A percentile compares a stretch with the other conserved stretches of the same genome.
These are phyloP conservation scores for Striga asiatica DNA, from an alignment of 257 asterid genomes.

Conservation along the genomic window DNA sequence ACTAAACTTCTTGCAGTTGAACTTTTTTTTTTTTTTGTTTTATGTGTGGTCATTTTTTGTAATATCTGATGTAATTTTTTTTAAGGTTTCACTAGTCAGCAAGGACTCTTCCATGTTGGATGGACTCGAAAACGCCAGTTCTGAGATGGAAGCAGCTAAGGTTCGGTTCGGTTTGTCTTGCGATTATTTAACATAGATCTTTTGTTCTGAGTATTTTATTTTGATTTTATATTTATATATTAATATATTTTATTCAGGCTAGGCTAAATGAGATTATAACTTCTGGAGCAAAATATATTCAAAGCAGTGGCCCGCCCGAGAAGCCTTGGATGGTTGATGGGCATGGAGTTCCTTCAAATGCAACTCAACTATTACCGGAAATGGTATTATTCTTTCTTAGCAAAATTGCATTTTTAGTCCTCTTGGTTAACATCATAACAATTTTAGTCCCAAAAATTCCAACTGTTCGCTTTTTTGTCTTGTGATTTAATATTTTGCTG, in stretches of 20 bases:
- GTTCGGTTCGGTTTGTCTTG: constrained; percentile 33
- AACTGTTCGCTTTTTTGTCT: too few relatives aligned
- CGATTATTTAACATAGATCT: too few relatives aligned
- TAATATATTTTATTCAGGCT: constrained; percentile 37
- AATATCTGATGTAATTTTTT: neutral
- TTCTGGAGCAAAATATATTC: constrained; percentile 30
- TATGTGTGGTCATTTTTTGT: neutral
- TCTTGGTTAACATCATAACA: too few relatives aligned
- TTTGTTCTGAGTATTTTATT: too few relatives aligned
- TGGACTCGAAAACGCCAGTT: constrained; percentile 91
- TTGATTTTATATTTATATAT: neutral
- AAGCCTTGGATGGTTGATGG: constrained; percentile 96
- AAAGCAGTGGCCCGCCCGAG: constrained; percentile 30
- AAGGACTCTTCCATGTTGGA: constrained; percentile 98
- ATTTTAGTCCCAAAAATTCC: too few relatives aligned
- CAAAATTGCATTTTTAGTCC: too few relatives aligned
- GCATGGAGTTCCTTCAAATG: constrained; percentile 70
- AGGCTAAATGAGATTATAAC: constrained; percentile 70
- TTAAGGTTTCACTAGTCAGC: constrained; percentile 95
- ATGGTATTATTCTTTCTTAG: too few relatives aligned
- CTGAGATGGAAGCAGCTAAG: constrained; percentile 92
- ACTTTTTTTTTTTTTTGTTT: neutral
- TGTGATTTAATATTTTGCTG: too few relatives aligned
- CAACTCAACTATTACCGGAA: constrained; percentile 61
- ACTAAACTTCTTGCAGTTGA: neutral